Evolutionary conservation across 176 grass and related monocot species (phyloP).

Genomic region (Luzula sylvatica): DNA sequence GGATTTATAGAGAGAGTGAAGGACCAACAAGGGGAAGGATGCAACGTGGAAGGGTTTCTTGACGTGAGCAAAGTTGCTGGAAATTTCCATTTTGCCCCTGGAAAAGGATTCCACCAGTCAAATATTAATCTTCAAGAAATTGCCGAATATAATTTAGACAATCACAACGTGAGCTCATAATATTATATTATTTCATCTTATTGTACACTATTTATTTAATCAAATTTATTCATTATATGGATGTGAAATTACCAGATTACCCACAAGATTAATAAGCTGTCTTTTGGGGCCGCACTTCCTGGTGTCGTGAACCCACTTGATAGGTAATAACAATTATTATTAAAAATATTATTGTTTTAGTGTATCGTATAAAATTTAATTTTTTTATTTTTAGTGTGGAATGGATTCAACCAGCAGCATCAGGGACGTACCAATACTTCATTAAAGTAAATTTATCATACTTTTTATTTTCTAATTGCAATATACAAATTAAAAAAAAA

Average conservation of each 20-base stretch:
- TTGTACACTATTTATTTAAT: neutral
- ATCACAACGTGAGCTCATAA: constrained; percentile 61
- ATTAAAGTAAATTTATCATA: constrained; percentile 53
- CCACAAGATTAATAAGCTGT: constrained; percentile 91
- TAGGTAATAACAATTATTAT: constrained; percentile 26
- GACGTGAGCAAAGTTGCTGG: constrained; percentile 96
- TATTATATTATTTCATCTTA: neutral
- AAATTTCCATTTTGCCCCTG: constrained; percentile 89
- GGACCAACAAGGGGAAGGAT: constrained; percentile 83
- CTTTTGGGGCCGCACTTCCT: constrained; percentile 85
- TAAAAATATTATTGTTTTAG: neutral
- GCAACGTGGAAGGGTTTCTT: constrained; percentile 76
- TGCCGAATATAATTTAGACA: constrained; percentile 35
- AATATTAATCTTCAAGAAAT: constrained; percentile 61
- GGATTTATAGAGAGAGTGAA: constrained; percentile 82
- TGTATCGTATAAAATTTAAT: neutral
- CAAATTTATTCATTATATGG: neutral
- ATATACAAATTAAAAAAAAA: neutral
- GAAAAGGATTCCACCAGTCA: constrained; percentile 88
- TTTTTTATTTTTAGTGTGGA: constrained; percentile 39
- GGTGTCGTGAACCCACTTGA: constrained; percentile 93
- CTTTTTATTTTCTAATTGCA: constrained; percentile 13
- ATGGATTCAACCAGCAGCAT: constrained; percentile 59
- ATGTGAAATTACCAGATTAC: constrained; percentile 55
- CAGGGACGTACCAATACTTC: constrained; percentile 95